These are phyloP conservation scores for Russula sp. DNA, from an alignment of 768 basidiomycete genomes.

Conservation along the genomic window DNA sequence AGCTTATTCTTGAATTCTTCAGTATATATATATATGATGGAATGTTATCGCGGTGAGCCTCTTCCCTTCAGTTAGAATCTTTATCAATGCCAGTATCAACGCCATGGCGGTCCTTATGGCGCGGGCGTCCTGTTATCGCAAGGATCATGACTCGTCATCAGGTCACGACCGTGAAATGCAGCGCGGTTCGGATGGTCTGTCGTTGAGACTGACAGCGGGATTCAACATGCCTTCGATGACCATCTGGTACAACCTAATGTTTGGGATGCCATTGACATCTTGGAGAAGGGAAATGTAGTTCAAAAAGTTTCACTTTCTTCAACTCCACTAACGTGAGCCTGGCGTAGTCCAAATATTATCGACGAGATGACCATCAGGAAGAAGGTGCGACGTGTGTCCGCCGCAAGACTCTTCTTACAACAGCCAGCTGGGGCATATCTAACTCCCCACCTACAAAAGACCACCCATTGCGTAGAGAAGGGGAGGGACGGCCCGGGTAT, in stretches of 20 bases:
- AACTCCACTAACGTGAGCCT: no score
- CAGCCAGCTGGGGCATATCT: constrained; percentile 89
- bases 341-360: no score
- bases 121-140: not conserved
- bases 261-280: no score
- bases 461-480: not conserved
- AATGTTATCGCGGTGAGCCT: not conserved
- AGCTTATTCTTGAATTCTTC: constrained; percentile 16
- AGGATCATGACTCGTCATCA: not conserved
- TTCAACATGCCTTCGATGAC: no score
- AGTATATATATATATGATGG: constrained; percentile 14
- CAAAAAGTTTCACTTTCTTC: no score
- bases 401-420: constrained; percentile 44
- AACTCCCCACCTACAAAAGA: constrained; percentile 65
- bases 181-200: no score
- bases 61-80: not conserved
- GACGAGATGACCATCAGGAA: not conserved
- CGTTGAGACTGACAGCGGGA: no score
- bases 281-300: no score
- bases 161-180: no score
- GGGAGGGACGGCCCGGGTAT: not conserved
- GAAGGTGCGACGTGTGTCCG: constrained; percentile 21
- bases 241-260: no score
- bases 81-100: not conserved
- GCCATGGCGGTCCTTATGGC: not conserved